A percentile compares a stretch with the other conserved stretches of the same genome.
These are phyloP conservation scores for Talaromyces borbonicus DNA, from an alignment of 495 filamentous ascomycete species.

Conservation along the genomic window DNA sequence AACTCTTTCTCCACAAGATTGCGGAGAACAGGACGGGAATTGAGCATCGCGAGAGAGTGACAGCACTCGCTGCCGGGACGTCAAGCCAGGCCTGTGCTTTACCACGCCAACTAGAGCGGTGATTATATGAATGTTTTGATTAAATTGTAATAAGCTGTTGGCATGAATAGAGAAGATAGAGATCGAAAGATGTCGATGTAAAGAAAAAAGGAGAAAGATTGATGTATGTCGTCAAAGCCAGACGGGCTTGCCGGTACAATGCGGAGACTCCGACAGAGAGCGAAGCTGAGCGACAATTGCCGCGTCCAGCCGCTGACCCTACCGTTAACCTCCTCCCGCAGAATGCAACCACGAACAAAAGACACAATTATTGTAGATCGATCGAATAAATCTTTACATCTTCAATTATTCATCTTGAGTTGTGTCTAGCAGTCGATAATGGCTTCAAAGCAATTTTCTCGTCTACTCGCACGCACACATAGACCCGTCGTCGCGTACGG, in stretches of 20 bases:
- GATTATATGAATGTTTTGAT: no score
- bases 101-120: no score
- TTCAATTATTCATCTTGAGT: neutral
- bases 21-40: conserved; percentile 21
- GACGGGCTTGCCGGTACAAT: neutral
- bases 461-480: conserved; percentile 24
- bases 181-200: no score
- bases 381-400: neutral
- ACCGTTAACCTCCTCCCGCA: no score
- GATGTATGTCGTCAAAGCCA: neutral
- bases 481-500: conserved; percentile 12
- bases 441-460: conserved; percentile 19
- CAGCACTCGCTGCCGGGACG: neutral
- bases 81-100: neutral
- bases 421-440: conserved; percentile 13
- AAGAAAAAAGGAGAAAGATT: neutral
- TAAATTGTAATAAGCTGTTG: no score
- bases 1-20: conserved; percentile 17
- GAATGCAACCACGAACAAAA: no score
- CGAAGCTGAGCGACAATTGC: conserved; percentile 22
- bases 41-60: conserved; percentile 1
- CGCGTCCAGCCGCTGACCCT: conserved; percentile 34
- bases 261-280: neutral
- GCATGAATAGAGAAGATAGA: no score
- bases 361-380: neutral